Percentiles rank a stretch among this genome's conserved stretches.
Conservation (phyloP, 108 stramenopile species). For the Skeletonema tropicum region DNA sequence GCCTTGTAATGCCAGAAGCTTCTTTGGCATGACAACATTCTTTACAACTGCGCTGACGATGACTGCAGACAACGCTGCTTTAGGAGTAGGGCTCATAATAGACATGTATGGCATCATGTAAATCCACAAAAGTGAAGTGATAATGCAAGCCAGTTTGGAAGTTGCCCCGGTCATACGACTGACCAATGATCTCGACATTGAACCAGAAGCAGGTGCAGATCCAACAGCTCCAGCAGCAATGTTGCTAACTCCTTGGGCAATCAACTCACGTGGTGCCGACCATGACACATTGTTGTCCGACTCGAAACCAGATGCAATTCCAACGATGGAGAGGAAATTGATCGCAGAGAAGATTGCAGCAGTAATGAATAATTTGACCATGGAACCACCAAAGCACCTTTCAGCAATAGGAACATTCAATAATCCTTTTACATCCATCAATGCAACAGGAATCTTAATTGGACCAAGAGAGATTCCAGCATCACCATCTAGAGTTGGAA, state of each 20-base stretch:
- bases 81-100: constrained; percentile 78
- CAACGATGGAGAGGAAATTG: constrained; percentile 82
- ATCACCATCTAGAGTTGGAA: constrained; percentile 63
- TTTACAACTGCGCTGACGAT: constrained; percentile 81
- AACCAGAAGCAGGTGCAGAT: constrained; percentile 80
- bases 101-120: constrained; percentile 83
- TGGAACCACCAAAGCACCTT: constrained; percentile 68
- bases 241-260: constrained; percentile 76
- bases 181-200: constrained; percentile 77
- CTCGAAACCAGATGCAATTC: constrained; percentile 82
- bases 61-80: constrained; percentile 76
- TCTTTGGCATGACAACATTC: constrained; percentile 66
- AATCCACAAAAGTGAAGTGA: constrained; percentile 77
- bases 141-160: constrained; percentile 71
- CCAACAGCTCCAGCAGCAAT: constrained; percentile 71
- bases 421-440: constrained; percentile 62
- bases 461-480: constrained; percentile 66
- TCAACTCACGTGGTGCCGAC: constrained; percentile 79
- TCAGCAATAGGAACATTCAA: constrained; percentile 65
- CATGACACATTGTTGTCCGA: constrained; percentile 74
- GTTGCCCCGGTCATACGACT: constrained; percentile 81
- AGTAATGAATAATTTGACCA: constrained; percentile 52
- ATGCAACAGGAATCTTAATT: constrained; percentile 67
- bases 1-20: constrained; percentile 64
- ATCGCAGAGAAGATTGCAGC: constrained; percentile 74